Evolutionary conservation across 495 filamentous ascomycete genomes (phyloP).

Genomic region (Podospora conica): DNA sequence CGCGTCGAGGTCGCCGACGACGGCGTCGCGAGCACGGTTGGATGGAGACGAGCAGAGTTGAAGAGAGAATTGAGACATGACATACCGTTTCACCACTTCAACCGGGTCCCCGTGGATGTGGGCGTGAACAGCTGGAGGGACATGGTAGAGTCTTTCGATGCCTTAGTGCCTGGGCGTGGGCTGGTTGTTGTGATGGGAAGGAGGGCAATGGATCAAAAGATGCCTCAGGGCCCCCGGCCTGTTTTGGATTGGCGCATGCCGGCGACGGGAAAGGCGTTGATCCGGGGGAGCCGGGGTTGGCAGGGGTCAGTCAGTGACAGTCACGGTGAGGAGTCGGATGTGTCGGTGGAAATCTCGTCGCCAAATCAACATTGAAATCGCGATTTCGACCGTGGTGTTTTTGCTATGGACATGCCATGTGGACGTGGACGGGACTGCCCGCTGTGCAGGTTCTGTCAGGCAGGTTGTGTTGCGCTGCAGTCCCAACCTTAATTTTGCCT

Average conservation of each 20-base stretch:
- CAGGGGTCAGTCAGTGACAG: no score
- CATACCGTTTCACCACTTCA: not conserved
- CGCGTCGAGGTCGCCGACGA: not conserved
- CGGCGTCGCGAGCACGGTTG: not conserved
- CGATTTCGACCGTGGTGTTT: not conserved
- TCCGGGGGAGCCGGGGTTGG: not conserved
- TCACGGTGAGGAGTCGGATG: not conserved
- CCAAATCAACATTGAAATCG: no score
- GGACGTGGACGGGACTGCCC: not conserved
- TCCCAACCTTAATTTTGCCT: not conserved
- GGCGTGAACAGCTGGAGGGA: not conserved
- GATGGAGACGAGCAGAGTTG: not conserved
- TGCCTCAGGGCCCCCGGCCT: not conserved
- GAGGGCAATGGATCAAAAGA: constrained; percentile 2
- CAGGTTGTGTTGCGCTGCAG: not conserved
- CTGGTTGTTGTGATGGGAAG: not conserved
- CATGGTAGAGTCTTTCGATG: not conserved
- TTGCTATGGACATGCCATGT: not conserved
- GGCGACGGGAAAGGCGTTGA: not conserved
- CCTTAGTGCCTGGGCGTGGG: not conserved
- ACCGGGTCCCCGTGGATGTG: not conserved
- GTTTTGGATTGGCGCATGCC: not conserved
- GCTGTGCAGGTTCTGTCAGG: not conserved
- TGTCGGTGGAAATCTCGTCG: not conserved
- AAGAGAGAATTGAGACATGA: not conserved